Evolutionary conservation across 192 early-diverging fungal species (phyloP).

Genomic region (Entophlyctis luteolus): DNA sequence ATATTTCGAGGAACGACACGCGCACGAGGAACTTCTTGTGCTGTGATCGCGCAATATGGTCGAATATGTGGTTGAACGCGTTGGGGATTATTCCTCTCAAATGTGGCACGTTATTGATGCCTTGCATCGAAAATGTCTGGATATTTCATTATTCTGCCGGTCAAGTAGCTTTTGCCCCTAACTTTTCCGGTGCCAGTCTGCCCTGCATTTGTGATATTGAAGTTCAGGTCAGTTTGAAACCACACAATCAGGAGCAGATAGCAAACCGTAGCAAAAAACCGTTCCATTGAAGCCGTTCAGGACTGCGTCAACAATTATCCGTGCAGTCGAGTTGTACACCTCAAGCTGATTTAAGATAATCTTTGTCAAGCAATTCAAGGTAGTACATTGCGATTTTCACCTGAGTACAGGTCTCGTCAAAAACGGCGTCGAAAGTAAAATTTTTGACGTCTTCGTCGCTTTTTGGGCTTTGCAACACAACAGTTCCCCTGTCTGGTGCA

Average conservation of each 20-base stretch:
- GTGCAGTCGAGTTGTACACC: conserved; percentile 58
- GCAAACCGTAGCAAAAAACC: conserved; percentile 57
- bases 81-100: conserved; percentile 60
- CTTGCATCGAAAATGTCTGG: conserved; percentile 60
- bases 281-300: conserved; percentile 63
- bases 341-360: conserved; percentile 36
- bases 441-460: conserved; percentile 43
- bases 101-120: conserved; percentile 45
- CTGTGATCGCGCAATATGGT: conserved; percentile 50
- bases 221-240: neutral
- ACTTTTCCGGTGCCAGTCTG: conserved; percentile 56
- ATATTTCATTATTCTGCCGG: neutral
- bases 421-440: conserved; percentile 61
- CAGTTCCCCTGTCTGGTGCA: conserved; percentile 31
- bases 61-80: conserved; percentile 58
- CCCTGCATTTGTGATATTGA: conserved; percentile 14
- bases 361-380: neutral
- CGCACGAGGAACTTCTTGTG: conserved; percentile 61
- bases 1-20: conserved; percentile 56
- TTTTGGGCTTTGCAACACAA: conserved; percentile 49
- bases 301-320: conserved; percentile 55
- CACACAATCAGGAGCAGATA: neutral
- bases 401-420: conserved; percentile 54
- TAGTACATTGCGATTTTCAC: conserved; percentile 28
- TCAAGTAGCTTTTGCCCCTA: neutral